Evolutionary conservation across 352 stramenopile species (phyloP).

Genomic region (Pythium volutum): DNA sequence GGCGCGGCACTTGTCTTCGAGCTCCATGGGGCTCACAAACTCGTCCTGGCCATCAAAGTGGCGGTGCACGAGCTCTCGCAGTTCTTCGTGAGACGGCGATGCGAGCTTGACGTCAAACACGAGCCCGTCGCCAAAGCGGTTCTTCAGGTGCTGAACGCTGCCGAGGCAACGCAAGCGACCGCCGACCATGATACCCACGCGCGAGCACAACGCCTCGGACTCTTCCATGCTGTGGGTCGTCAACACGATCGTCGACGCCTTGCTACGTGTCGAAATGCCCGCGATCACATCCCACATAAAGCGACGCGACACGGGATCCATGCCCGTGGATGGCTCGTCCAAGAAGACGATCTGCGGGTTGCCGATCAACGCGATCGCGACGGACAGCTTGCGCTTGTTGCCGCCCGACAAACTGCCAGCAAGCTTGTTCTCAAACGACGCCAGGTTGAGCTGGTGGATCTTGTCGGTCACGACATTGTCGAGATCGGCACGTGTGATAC

Average conservation of each 20-base stretch:
- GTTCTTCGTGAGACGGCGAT: conserved; percentile 22
- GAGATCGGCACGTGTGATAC: conserved; percentile 39
- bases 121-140: conserved; percentile 93
- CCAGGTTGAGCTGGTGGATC: conserved; percentile 73
- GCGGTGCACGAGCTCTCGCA: conserved; percentile 32
- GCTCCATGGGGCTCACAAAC: conserved; percentile 42
- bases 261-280: conserved; percentile 60
- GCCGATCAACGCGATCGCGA: conserved; percentile 93
- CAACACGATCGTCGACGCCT: conserved; percentile 85
- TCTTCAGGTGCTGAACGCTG: conserved; percentile 94
- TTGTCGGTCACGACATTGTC: conserved; percentile 54
- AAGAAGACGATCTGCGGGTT: conserved; percentile 90
- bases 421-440: conserved; percentile 69
- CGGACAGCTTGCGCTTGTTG: conserved; percentile 92
- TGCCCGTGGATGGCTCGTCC: conserved; percentile 88
- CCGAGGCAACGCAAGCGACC: conserved; percentile 76
- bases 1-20: conserved; percentile 42
- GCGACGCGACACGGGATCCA: conserved; percentile 93
- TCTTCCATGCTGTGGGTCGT: conserved; percentile 97
- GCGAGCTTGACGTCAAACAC: conserved; percentile 80
- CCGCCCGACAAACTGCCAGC: conserved; percentile 70
- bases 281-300: conserved; percentile 96
- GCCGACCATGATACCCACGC: conserved; percentile 93
- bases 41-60: conserved; percentile 3
- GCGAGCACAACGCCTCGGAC: conserved; percentile 92